Percentiles rank a stretch among this genome's conserved stretches.
phyloP scores from a whole-genome alignment of 2,329 filamentous ascomycete genomes.

The Fusarium oxysporum region DNA sequence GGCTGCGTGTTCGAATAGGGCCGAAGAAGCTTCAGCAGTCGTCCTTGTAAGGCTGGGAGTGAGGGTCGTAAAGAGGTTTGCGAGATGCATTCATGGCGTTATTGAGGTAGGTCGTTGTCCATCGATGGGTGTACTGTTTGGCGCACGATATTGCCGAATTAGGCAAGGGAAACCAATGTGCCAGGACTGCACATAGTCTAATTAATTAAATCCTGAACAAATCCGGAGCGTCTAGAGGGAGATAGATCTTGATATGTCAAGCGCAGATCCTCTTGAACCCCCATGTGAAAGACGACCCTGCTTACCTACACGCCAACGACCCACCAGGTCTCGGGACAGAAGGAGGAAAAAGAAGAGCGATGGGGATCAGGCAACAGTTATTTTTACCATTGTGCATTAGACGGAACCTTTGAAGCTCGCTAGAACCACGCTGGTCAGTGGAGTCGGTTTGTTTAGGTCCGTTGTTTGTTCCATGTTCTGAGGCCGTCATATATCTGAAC shows the following conservation, averaged over 20 bases:
- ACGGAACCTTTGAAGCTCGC: conserved; percentile 15
- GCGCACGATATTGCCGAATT: neutral
- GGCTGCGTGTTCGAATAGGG: conserved; percentile 20
- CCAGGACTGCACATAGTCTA: neutral
- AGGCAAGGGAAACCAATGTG: neutral
- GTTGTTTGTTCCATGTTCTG: neutral
- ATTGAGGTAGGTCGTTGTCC: neutral
- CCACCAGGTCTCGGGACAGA: conserved; percentile 18
- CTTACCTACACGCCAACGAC: conserved; percentile 20
- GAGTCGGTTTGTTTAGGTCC: neutral
- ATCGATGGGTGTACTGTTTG: neutral
- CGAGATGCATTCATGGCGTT: conserved; percentile 8
- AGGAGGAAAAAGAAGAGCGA: conserved; percentile 8
- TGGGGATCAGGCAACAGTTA: neutral
- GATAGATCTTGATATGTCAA: conserved; percentile 14
- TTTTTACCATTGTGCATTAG: conserved; percentile 7
- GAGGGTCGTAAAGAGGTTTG: neutral
- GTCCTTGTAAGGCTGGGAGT: conserved; percentile 26
- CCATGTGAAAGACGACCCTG: conserved; percentile 23
- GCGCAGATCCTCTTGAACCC: conserved; percentile 18
- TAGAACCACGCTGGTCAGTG: neutral
- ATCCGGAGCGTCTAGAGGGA: neutral
- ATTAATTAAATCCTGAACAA: neutral
- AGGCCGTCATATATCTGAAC: conserved; percentile 8
- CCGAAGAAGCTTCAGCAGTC: conserved; percentile 15